Evolutionary conservation across 306 rosid species (phyloP).

Genomic region (Lathyrus sativus): DNA sequence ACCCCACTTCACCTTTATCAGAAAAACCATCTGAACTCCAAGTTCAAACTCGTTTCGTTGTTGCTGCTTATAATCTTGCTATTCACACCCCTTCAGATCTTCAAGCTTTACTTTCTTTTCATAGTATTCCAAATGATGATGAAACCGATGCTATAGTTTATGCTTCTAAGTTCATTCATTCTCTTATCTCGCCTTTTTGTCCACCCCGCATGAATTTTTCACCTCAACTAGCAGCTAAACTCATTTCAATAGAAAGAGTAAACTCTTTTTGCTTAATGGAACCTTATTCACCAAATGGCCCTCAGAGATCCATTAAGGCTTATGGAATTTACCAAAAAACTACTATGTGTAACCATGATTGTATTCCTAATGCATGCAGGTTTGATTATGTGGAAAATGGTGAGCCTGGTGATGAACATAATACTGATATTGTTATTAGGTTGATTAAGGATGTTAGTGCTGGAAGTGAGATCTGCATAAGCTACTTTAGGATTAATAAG

Average conservation of each 20-base stretch:
- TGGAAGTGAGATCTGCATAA: conserved; percentile 69
- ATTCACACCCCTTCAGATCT: conserved; percentile 39
- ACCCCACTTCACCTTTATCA: conserved; percentile 28
- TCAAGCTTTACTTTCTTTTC: conserved; percentile 54
- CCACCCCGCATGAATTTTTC: conserved; percentile 32
- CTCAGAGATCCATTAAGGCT: conserved; percentile 59
- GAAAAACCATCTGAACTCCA: conserved; percentile 50
- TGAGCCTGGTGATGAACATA: conserved; percentile 33
- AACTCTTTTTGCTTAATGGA: conserved; percentile 78
- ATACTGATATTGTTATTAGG: conserved; percentile 57
- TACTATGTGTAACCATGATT: conserved; percentile 62
- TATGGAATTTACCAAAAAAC: conserved; percentile 61
- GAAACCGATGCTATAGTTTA: not conserved
- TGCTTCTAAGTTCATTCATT: conserved; percentile 48
- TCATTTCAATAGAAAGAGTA: conserved; percentile 61
- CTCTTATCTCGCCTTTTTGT: conserved; percentile 49
- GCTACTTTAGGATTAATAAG: conserved; percentile 63
- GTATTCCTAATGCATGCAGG: conserved; percentile 81
- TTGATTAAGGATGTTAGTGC: conserved; percentile 61
- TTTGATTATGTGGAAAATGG: conserved; percentile 59
- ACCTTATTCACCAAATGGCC: conserved; percentile 48
- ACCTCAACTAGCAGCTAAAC: conserved; percentile 47
- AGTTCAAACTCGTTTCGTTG: conserved; percentile 61
- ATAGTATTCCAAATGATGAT: conserved; percentile 44
- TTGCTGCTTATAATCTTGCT: conserved; percentile 55